A percentile compares a stretch with the other conserved stretches of the same genome.
phyloP scores from a whole-genome alignment of 202 grass and related monocot genomes.

The Hordeum pubiflorum region DNA sequence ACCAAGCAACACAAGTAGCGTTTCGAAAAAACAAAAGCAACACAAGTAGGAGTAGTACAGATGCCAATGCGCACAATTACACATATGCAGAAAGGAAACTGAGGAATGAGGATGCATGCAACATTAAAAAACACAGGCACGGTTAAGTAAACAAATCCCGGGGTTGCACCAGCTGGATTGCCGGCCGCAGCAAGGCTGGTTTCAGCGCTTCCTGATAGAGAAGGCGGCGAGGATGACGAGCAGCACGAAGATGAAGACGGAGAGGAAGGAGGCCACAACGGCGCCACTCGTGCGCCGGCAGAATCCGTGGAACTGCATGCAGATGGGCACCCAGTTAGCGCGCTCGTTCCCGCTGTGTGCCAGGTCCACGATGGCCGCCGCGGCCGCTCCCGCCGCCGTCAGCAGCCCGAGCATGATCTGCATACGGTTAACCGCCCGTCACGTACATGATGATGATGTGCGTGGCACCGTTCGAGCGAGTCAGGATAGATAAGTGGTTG shows the following conservation, averaged over 20 bases:
- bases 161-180: not conserved
- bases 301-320: constrained; percentile 40
- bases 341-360: constrained; percentile 66
- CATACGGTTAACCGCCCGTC: not conserved
- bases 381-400: constrained; percentile 45
- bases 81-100: not conserved
- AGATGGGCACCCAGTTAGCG: constrained; percentile 94
- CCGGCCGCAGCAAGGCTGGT: not conserved
- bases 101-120: not conserved
- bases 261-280: constrained; percentile 75
- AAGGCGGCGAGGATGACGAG: constrained; percentile 23
- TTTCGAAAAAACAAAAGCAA: too few species aligned
- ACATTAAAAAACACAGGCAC: not conserved
- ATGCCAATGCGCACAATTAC: not conserved
- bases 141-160: not conserved
- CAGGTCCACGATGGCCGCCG: constrained; percentile 71
- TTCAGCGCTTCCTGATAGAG: constrained; percentile 51
- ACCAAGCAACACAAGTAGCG: not conserved
- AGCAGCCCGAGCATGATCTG: constrained; percentile 58
- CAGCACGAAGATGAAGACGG: constrained; percentile 7
- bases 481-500: not conserved
- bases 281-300: constrained; percentile 78
- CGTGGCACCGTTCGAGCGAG: not conserved
- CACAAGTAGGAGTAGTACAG: not conserved
- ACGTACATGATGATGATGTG: not conserved